phyloP scores from a whole-genome alignment of 2,329 filamentous ascomycete genomes.

The Fusarium setosum region DNA sequence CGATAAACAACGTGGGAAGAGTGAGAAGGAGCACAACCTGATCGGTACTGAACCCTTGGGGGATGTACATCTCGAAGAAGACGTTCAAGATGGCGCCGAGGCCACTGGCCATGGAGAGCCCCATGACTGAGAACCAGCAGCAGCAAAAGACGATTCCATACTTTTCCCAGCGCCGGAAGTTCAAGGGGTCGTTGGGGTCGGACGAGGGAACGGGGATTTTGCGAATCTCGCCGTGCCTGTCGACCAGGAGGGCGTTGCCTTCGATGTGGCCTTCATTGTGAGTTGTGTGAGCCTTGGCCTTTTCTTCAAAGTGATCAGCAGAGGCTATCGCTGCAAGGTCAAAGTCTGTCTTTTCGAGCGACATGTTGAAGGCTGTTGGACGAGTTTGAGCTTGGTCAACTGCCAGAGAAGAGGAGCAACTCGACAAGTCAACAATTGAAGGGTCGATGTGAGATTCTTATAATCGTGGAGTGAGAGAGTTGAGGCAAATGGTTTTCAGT shows the following conservation, averaged over 20 bases:
- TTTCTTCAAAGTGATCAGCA: too few species aligned
- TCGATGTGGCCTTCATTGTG: not conserved
- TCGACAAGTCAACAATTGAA: too few species aligned
- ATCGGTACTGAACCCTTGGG: not conserved
- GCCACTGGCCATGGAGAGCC: constrained; percentile 2
- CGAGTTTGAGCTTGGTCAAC: too few species aligned
- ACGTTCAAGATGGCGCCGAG: constrained; percentile 3
- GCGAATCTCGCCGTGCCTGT: not conserved
- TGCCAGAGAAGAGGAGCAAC: too few species aligned
- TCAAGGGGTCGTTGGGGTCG: constrained; percentile 11
- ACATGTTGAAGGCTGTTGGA: too few species aligned
- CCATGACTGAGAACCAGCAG: constrained; percentile 13
- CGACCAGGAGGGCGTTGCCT: not conserved
- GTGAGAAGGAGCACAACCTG: not conserved
- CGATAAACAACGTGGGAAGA: not conserved
- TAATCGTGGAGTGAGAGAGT: too few species aligned
- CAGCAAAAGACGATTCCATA: constrained; percentile 3
- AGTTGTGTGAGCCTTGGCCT: too few species aligned
- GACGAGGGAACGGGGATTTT: not conserved
- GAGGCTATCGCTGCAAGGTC: too few species aligned
- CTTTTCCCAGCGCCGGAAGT: constrained; percentile 4
- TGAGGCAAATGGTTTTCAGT: too few species aligned
- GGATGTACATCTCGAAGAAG: constrained; percentile 3
- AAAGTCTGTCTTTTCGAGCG: too few species aligned
- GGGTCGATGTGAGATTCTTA: too few species aligned